phyloP scores from a whole-genome alignment of 768 basidiomycete species.

The Mycena rebaudengoi region DNA sequence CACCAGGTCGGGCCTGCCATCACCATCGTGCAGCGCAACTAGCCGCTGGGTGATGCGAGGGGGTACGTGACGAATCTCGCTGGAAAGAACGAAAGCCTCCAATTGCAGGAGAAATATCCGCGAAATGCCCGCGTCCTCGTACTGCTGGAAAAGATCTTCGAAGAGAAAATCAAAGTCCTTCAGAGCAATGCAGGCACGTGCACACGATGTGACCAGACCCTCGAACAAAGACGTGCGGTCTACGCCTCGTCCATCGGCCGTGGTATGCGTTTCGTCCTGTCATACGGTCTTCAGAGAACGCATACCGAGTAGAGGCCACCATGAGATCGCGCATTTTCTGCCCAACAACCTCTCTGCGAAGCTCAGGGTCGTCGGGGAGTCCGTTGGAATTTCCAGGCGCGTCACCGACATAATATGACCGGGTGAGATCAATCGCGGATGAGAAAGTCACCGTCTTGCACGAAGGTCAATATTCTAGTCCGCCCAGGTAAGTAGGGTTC shows the following conservation, averaged over 20 bases:
- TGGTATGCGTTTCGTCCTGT: slow-evolving; percentile 86
- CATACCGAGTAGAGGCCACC: slow-evolving; percentile 86
- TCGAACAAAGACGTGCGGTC: slow-evolving; percentile 93
- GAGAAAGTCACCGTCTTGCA: slow-evolving; percentile 88
- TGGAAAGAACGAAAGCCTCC: slow-evolving; percentile 82
- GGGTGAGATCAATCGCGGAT: slow-evolving; percentile 87
- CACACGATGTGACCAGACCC: slow-evolving; percentile 79
- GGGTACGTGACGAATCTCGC: slow-evolving; percentile 77
- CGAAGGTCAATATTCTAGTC: slow-evolving; percentile 87
- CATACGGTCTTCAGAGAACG: slow-evolving; percentile 96
- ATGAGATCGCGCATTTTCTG: slow-evolving; percentile 84
- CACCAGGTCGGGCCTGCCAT: slow-evolving; percentile 74
- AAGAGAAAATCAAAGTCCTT: slow-evolving; percentile 88
- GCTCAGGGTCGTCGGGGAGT: slow-evolving; percentile 73
- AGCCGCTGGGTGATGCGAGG: slow-evolving; percentile 89
- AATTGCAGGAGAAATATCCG: slow-evolving; percentile 85
- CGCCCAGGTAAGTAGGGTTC: slow-evolving; percentile 93
- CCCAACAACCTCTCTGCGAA: slow-evolving; percentile 72
- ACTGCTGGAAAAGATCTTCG: slow-evolving; percentile 92
- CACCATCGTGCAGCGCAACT: slow-evolving; percentile 78
- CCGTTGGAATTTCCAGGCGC: slow-evolving; percentile 89
- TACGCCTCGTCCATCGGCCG: slow-evolving; percentile 87
- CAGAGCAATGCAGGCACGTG: slow-evolving; percentile 82
- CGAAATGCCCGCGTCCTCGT: slow-evolving; percentile 84
- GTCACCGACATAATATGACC: slow-evolving; percentile 80